Percentiles rank a stretch among this genome's conserved stretches.
phyloP scores from a whole-genome alignment of 2,329 filamentous ascomycete species.

The Scopulariopsis brevicaulis region DNA sequence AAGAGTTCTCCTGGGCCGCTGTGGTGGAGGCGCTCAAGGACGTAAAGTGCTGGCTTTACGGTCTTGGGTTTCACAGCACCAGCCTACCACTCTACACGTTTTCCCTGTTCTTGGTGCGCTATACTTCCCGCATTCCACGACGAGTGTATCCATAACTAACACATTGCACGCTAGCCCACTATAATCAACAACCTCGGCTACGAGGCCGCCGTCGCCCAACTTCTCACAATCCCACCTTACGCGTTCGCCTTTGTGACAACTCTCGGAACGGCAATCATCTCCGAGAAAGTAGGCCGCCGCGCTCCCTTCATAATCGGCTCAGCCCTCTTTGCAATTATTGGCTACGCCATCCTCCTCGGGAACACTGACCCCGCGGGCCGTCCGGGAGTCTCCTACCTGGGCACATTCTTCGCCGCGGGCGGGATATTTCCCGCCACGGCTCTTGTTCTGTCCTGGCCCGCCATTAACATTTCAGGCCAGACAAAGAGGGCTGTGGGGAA shows the following conservation, averaged over 20 bases:
- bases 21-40: constrained; percentile 54
- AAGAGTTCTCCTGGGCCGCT: constrained; percentile 57
- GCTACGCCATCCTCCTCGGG: constrained; percentile 49
- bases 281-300: constrained; percentile 44
- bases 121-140: not conserved
- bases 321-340: constrained; percentile 43
- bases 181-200: constrained; percentile 45
- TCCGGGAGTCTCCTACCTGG: constrained; percentile 46
- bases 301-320: constrained; percentile 53
- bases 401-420: constrained; percentile 48
- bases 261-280: constrained; percentile 43
- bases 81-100: constrained; percentile 49
- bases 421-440: constrained; percentile 58
- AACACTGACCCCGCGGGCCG: constrained; percentile 30
- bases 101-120: constrained; percentile 38
- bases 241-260: constrained; percentile 51
- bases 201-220: constrained; percentile 37
- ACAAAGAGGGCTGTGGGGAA: constrained; percentile 59
- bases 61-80: constrained; percentile 61
- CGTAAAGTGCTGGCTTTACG: constrained; percentile 63
- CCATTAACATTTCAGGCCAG: constrained; percentile 60
- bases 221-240: constrained; percentile 54
- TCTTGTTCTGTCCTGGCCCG: constrained; percentile 56
- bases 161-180: constrained; percentile 22
- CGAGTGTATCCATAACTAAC: not conserved